A percentile compares a stretch with the other conserved stretches of the same genome.
Conservation (phyloP, 2,329 filamentous ascomycete species). For the Colletotrichum lupini region DNA sequence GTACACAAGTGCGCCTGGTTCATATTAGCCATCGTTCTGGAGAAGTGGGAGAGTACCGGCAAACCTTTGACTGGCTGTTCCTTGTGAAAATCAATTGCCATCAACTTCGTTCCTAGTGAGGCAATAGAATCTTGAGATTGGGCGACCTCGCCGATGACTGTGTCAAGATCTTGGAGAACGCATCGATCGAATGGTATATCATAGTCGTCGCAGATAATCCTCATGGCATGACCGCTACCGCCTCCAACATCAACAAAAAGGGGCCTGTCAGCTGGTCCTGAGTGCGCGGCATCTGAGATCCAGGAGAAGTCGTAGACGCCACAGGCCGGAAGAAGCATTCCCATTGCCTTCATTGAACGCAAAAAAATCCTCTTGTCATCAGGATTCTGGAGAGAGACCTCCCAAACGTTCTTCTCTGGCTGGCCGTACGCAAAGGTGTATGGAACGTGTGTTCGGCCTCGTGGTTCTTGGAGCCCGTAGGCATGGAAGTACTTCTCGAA, state of each 20-base stretch:
- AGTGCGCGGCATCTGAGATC: constrained; percentile 36
- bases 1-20: constrained; percentile 48
- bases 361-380: constrained; percentile 38
- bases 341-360: constrained; percentile 38
- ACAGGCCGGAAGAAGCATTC: background rate
- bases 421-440: constrained; percentile 43
- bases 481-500: constrained; percentile 42
- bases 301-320: constrained; percentile 45
- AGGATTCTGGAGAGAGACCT: constrained; percentile 41
- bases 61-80: constrained; percentile 37
- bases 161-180: constrained; percentile 38
- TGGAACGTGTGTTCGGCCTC: constrained; percentile 40
- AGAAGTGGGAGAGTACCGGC: background rate
- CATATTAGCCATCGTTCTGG: background rate
- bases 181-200: background rate
- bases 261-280: background rate
- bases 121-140: background rate
- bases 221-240: constrained; percentile 41
- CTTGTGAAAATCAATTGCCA: constrained; percentile 36
- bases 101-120: background rate
- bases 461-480: constrained; percentile 45
- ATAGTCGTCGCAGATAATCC: constrained; percentile 12
- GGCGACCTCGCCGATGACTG: constrained; percentile 23
- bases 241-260: constrained; percentile 50
- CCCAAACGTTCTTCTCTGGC: constrained; percentile 45